These are phyloP conservation scores for Capsella bursapastoris DNA, from an alignment of 345 rosid species.

Conservation along the genomic window DNA sequence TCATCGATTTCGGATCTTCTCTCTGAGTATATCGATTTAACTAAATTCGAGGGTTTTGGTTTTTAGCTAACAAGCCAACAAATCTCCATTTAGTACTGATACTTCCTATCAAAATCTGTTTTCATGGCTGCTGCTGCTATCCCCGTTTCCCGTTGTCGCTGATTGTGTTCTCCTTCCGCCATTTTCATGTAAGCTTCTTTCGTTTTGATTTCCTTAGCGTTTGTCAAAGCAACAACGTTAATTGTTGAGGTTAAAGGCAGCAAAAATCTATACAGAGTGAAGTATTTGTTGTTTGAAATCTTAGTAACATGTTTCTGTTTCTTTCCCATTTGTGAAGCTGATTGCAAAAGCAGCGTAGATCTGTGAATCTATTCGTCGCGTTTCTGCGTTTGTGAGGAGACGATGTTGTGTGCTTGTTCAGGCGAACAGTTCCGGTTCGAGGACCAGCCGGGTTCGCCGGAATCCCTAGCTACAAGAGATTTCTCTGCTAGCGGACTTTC, in stretches of 20 bases:
- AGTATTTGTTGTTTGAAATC: slow-evolving; percentile 14
- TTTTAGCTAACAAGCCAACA: background rate
- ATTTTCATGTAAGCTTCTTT: slow-evolving; percentile 17
- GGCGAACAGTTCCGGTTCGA: slow-evolving; percentile 93
- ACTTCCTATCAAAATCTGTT: slow-evolving; percentile 1
- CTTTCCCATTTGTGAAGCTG: background rate
- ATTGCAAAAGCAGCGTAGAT: slow-evolving; percentile 14
- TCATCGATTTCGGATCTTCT: slow-evolving; percentile 35
- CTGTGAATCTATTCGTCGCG: slow-evolving; percentile 4
- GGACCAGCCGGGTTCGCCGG: slow-evolving; percentile 89
- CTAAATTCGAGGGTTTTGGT: slow-evolving; percentile 6
- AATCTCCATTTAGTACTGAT: background rate
- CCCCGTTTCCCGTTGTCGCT: background rate
- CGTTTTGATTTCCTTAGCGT: background rate
- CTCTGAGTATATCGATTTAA: slow-evolving; percentile 6
- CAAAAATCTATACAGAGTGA: background rate
- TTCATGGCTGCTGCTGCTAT: slow-evolving; percentile 12
- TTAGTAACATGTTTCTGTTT: background rate
- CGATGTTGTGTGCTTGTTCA: slow-evolving; percentile 97
- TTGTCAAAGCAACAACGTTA: background rate
- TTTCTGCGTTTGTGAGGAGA: slow-evolving; percentile 28
- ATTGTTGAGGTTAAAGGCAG: background rate
- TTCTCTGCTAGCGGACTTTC: slow-evolving; percentile 90
- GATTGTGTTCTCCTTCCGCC: slow-evolving; percentile 2
- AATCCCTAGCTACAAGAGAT: slow-evolving; percentile 90